Conservation (phyloP, 441 rosid genomes). For the Pelargonium fulgidum region DNA sequence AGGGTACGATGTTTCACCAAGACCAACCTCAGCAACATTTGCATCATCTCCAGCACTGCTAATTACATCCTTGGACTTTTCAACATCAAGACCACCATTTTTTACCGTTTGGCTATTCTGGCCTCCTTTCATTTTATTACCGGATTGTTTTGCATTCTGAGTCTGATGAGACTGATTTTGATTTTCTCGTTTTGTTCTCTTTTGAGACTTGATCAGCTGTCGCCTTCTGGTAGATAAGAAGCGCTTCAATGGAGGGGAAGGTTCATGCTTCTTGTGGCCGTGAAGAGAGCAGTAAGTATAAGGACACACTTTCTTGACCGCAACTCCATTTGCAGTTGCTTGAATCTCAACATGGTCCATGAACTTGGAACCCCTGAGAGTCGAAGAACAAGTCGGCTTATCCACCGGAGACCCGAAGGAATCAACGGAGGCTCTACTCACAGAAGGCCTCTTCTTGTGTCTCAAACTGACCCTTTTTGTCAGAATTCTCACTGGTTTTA, state of each 20-base stretch:
- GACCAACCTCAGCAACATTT: no score
- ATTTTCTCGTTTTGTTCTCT: conserved; percentile 35
- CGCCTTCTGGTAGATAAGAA: conserved; percentile 61
- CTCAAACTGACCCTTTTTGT: conserved; percentile 40
- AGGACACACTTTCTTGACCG: conserved; percentile 40
- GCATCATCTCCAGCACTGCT: no score
- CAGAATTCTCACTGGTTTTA: conserved; percentile 38
- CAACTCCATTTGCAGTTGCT: conserved; percentile 25
- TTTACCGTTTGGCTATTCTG: conserved; percentile 11
- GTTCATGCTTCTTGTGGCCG: conserved; percentile 46
- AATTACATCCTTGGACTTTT: background rate
- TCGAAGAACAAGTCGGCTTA: conserved; percentile 73
- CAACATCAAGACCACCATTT: conserved; percentile 14
- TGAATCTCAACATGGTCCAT: conserved; percentile 32
- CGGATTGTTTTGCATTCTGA: conserved; percentile 27
- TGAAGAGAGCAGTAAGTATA: conserved; percentile 88
- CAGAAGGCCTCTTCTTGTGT: conserved; percentile 13
- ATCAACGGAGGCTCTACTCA: conserved; percentile 19
- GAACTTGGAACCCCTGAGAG: conserved; percentile 61
- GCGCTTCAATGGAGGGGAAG: conserved; percentile 51
- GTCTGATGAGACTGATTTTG: conserved; percentile 20
- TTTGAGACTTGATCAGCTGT: conserved; percentile 36
- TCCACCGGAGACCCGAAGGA: conserved; percentile 22
- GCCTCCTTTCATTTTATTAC: conserved; percentile 33
- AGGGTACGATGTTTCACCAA: no score